These are phyloP conservation scores for Xerocomus nothofagi DNA, from an alignment of 1,284 basidiomycete species.

Conservation along the genomic window DNA sequence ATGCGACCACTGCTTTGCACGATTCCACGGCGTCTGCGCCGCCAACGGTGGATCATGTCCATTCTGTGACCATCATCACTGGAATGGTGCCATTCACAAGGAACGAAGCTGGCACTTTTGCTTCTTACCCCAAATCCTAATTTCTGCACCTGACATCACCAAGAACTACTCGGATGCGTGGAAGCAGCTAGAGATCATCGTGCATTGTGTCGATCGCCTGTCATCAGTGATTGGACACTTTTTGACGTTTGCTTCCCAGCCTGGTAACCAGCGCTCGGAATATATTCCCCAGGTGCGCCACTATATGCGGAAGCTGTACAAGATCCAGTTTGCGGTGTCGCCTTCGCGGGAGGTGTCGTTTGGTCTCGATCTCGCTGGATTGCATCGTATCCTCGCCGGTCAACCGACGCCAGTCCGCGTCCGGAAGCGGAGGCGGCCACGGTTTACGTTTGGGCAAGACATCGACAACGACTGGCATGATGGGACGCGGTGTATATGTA, in stretches of 20 bases:
- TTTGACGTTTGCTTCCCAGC: constrained; percentile 64
- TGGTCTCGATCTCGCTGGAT: constrained; percentile 72
- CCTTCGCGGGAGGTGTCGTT: constrained; percentile 75
- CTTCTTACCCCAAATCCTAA: constrained; percentile 66
- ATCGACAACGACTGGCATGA: constrained; percentile 70
- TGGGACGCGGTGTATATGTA: constrained; percentile 76
- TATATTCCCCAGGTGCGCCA: constrained; percentile 79
- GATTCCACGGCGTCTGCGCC: constrained; percentile 80
- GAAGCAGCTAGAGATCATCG: constrained; percentile 73
- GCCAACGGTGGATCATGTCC: constrained; percentile 85
- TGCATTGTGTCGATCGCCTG: constrained; percentile 72
- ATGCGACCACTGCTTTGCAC: constrained; percentile 81
- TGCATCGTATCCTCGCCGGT: constrained; percentile 75
- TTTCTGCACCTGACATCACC: constrained; percentile 70
- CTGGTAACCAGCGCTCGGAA: constrained; percentile 65
- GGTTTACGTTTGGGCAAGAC: constrained; percentile 76
- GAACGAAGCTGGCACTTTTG: constrained; percentile 79
- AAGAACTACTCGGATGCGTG: constrained; percentile 74
- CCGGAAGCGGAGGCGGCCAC: constrained; percentile 66
- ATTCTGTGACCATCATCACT: constrained; percentile 85
- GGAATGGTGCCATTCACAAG: constrained; percentile 80
- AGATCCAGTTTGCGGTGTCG: constrained; percentile 78
- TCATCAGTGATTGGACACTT: constrained; percentile 75
- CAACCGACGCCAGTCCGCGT: constrained; percentile 52
- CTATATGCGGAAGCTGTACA: constrained; percentile 83